These are phyloP conservation scores for Capsicum rhomboideum DNA, from an alignment of 257 asterid genomes.

Conservation along the genomic window DNA sequence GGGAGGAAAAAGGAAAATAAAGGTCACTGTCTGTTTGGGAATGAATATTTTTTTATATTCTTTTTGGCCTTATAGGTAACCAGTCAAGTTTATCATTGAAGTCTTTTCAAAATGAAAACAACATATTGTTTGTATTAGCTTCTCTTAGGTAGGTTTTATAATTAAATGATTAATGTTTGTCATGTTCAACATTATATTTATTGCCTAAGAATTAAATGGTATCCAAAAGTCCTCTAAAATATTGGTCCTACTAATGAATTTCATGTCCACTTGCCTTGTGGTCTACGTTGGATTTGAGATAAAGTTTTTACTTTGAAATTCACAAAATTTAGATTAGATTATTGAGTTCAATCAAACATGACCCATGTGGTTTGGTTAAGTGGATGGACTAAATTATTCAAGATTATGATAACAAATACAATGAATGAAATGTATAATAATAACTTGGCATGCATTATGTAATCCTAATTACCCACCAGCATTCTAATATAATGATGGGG, in stretches of 20 bases:
- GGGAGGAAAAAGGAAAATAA: too few relatives aligned
- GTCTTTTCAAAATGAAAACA: background rate
- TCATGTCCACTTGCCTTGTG: slow-evolving; percentile 6
- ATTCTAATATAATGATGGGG: background rate
- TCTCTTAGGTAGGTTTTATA: background rate
- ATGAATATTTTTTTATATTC: background rate
- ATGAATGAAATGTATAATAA: slow-evolving; percentile 11
- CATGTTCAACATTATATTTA: background rate
- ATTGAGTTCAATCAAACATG: slow-evolving; percentile 12
- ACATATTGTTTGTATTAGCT: slow-evolving; percentile 6
- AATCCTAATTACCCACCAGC: slow-evolving; percentile 8
- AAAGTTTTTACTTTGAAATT: background rate
- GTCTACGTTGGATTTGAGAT: background rate
- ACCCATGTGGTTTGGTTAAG: slow-evolving; percentile 20
- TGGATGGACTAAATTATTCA: background rate
- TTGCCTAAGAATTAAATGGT: background rate
- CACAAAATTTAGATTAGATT: background rate
- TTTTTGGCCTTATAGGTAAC: background rate
- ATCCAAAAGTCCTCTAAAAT: background rate
- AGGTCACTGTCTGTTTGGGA: too few relatives aligned
- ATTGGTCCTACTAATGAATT: slow-evolving; percentile 4
- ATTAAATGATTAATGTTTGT: slow-evolving; percentile 1
- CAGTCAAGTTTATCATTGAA: background rate
- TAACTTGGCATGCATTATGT: slow-evolving; percentile 7
- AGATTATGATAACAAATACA: slow-evolving; percentile 2